Percentiles rank a stretch among this genome's conserved stretches.
Conservation (phyloP, 768 basidiomycete species). For the Termitomyces sp. region DNA sequence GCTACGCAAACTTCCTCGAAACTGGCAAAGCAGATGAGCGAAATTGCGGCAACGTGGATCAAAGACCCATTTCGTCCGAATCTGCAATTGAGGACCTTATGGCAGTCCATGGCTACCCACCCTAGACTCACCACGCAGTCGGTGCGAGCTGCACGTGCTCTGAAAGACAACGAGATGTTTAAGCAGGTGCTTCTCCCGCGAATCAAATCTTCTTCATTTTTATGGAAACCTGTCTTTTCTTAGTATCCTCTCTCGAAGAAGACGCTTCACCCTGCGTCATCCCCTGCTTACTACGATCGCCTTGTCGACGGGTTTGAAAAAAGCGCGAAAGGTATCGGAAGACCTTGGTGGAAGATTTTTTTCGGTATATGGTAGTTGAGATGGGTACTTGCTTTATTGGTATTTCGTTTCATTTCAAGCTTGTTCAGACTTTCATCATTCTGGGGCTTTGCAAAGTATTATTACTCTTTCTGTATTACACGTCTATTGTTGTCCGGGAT, state of each 20-base stretch:
- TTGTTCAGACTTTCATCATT: background rate
- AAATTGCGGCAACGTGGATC: slow-evolving; percentile 60
- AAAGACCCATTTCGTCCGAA: slow-evolving; percentile 75
- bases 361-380: slow-evolving; percentile 61
- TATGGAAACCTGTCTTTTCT: slow-evolving; percentile 14
- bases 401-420: background rate
- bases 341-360: slow-evolving; percentile 84
- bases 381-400: background rate
- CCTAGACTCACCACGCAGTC: slow-evolving; percentile 61
- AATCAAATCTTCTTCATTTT: slow-evolving; percentile 12
- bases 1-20: slow-evolving; percentile 23
- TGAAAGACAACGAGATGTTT: slow-evolving; percentile 51
- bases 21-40: slow-evolving; percentile 43
- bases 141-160: slow-evolving; percentile 51
- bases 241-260: slow-evolving; percentile 67
- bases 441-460: background rate
- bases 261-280: slow-evolving; percentile 63
- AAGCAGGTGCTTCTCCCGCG: slow-evolving; percentile 51
- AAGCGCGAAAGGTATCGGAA: slow-evolving; percentile 67
- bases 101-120: slow-evolving; percentile 60
- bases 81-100: slow-evolving; percentile 63
- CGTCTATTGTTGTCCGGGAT: background rate
- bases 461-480: background rate
- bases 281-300: slow-evolving; percentile 68
- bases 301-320: slow-evolving; percentile 72